Evolutionary conservation across 345 rosid genomes (phyloP), one percentile per base, ranked within the genome.

Genomic region (Populus davidiana): DNA sequence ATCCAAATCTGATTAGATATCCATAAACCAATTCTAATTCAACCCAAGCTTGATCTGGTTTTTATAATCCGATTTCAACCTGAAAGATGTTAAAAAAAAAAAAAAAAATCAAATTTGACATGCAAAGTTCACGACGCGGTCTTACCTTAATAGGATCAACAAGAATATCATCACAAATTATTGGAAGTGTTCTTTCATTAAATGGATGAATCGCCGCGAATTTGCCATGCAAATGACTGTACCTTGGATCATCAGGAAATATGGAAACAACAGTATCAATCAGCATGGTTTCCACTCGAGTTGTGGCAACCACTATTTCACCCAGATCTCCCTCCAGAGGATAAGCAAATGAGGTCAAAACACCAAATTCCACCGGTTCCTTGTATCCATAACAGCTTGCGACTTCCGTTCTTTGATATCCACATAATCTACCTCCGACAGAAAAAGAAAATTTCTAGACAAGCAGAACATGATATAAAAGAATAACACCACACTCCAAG

Each of bases 201-300:
- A 96, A 96, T 18, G 99, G 99, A 75, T 96, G 99, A 38, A 89
- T 78, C 47, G 93, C 98, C 31, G 31, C 31, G 84, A 74, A 91
- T 77, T 91, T 96, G 18, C 90, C 94, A 78, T 90, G 99, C 83
- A 96, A 88, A 85, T 92, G 93, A 69, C 72, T 86, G 86, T 91
- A 93, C 74, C 97, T 91, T 72, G 75, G 75, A 81, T 96, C 98
- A 36, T 89, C 88, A 8, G 98, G 99, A 86, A 93, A 98, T 81
- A 96, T 68, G 41, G 98, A 98, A 81, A 96, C 89, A 43, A 98
- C 98, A 56, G 94, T 92, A 80, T 96, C 99, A 69, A 97, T 97
- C 72, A 96, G 94, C 97, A 96, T 96, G 31, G 98, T 96, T 82
- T 96, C 99, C 80, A 96, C 90, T 85, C 98, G 91, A 49, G 99